These are phyloP conservation scores for Microbotryomycetes sp. DNA, from an alignment of 1,284 basidiomycete genomes.

Conservation along the genomic window DNA sequence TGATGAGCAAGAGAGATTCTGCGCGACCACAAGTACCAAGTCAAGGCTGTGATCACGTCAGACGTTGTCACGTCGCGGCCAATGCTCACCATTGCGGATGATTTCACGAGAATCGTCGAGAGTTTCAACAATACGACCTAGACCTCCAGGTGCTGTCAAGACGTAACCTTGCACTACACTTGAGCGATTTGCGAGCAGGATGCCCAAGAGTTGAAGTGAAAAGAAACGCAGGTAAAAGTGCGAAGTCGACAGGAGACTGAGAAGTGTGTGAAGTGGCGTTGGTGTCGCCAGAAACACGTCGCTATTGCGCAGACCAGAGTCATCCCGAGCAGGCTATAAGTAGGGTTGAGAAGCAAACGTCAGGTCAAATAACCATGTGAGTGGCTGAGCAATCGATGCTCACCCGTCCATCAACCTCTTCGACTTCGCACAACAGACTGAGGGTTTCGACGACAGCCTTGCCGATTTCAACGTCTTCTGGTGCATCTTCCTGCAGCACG, in stretches of 20 bases:
- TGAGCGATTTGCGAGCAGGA: conserved; percentile 70
- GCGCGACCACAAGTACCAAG: conserved; percentile 34
- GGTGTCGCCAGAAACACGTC: conserved; percentile 64
- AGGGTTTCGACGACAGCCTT: conserved; percentile 86
- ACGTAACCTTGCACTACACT: conserved; percentile 80
- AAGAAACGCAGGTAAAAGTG: conserved; percentile 84
- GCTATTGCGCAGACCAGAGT: conserved; percentile 64
- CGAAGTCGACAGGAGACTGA: conserved; percentile 56
- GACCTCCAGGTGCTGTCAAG: conserved; percentile 70
- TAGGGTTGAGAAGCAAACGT: neutral
- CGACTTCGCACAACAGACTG: conserved; percentile 62
- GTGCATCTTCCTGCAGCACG: conserved; percentile 75
- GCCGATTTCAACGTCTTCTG: conserved; percentile 79
- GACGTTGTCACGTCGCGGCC: conserved; percentile 36
- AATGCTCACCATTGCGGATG: conserved; percentile 63
- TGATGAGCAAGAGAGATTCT: conserved; percentile 62
- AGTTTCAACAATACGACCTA: conserved; percentile 58
- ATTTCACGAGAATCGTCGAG: conserved; percentile 77
- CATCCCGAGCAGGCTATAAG: conserved; percentile 49
- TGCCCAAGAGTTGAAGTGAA: conserved; percentile 74
- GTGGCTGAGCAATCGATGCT: conserved; percentile 1
- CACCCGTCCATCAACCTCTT: conserved; percentile 38
- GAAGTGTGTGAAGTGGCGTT: conserved; percentile 65
- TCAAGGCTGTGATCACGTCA: conserved; percentile 43
- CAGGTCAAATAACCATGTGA: conserved; percentile 1